Evolutionary conservation across 73 alveolate species (phyloP).

Genomic region (Paramecium biaurelia): DNA sequence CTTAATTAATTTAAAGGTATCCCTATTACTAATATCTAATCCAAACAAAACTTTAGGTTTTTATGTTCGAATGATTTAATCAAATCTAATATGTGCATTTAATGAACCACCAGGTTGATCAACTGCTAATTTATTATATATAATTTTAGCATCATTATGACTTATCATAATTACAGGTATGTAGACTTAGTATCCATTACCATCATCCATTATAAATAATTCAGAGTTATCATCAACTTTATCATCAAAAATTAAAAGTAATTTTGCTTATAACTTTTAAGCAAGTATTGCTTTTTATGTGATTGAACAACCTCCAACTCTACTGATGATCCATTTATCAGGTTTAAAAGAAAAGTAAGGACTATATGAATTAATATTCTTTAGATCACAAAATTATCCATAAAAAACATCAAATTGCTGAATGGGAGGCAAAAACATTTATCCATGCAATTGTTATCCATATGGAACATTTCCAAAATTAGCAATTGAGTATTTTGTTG

Average conservation of each 20-base stretch:
- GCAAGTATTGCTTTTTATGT: neutral
- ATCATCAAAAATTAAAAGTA: neutral
- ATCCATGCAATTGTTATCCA: neutral
- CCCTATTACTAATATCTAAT: constrained; percentile 71
- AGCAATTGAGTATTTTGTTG: neutral
- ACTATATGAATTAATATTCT: neutral
- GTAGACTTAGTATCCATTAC: constrained; percentile 66
- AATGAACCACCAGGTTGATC: neutral
- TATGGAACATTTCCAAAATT: constrained; percentile 40
- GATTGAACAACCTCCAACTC: neutral
- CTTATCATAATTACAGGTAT: constrained; percentile 72
- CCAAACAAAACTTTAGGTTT: constrained; percentile 65
- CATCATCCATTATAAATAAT: constrained; percentile 72
- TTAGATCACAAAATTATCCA: neutral
- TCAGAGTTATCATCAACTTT: constrained; percentile 57
- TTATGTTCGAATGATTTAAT: constrained; percentile 57
- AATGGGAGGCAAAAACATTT: neutral
- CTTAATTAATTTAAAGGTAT: constrained; percentile 60
- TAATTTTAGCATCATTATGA: constrained; percentile 61
- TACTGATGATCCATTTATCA: neutral
- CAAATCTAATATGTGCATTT: constrained; percentile 60
- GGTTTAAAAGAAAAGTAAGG: neutral
- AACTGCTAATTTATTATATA: neutral
- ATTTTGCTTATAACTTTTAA: neutral
- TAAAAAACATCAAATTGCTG: neutral